A percentile compares a stretch with the other conserved stretches of the same genome.
These are phyloP conservation scores for Pelargonium cotyledonis DNA, from an alignment of 441 rosid species.

Conservation along the genomic window DNA sequence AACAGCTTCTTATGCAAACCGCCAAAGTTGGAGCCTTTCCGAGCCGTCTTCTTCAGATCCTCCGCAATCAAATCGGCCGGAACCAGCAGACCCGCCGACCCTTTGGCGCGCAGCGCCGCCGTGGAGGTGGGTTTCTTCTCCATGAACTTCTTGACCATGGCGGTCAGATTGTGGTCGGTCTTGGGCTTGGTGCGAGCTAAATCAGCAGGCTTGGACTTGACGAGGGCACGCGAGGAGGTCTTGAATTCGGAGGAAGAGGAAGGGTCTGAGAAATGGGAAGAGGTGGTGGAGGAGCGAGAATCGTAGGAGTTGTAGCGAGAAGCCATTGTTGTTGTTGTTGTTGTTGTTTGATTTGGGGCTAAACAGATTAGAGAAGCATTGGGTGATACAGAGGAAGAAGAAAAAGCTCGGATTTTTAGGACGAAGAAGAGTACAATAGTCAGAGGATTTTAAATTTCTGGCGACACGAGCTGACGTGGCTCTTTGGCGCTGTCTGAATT, in stretches of 20 bases:
- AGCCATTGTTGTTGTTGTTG: slow-evolving; percentile 31
- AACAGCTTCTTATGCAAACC: slow-evolving; percentile 76
- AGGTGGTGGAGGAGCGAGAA: slow-evolving; percentile 57
- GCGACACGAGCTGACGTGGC: slow-evolving; percentile 12
- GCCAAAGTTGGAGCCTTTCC: slow-evolving; percentile 35
- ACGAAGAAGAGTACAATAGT: slow-evolving; percentile 1
- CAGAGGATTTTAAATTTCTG: neutral
- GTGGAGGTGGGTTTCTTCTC: slow-evolving; percentile 34
- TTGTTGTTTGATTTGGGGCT: neutral
- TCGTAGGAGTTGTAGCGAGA: slow-evolving; percentile 63
- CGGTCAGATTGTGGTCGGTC: slow-evolving; percentile 34
- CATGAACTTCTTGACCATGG: slow-evolving; percentile 41
- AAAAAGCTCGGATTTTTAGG: too few species aligned
- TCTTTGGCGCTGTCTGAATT: slow-evolving; percentile 27
- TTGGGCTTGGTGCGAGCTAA: slow-evolving; percentile 20
- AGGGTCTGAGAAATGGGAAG: slow-evolving; percentile 51
- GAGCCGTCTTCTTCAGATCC: slow-evolving; percentile 59
- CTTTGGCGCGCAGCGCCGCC: slow-evolving; percentile 15
- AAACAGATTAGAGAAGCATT: neutral
- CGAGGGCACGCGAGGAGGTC: slow-evolving; percentile 35
- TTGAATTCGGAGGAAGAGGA: slow-evolving; percentile 53
- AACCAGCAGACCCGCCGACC: slow-evolving; percentile 37
- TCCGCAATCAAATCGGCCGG: slow-evolving; percentile 57
- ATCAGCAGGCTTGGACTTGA: slow-evolving; percentile 40
- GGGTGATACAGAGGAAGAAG: neutral